Conservation (phyloP, 331 rosid genomes). For the Quercus tomentella region DNA sequence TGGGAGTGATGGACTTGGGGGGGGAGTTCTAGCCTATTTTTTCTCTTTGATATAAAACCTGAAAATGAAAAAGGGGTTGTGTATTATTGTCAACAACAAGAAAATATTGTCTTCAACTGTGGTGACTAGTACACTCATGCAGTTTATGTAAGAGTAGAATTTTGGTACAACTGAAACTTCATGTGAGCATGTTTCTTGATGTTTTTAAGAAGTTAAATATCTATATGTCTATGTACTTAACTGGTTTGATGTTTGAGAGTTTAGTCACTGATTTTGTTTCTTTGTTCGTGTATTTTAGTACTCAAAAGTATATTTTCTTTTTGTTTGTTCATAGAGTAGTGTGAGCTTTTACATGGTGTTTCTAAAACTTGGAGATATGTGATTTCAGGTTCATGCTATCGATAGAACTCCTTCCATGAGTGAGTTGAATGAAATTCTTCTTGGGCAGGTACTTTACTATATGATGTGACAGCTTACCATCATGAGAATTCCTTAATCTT, state of each 20-base stretch:
- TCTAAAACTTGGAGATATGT: conserved; percentile 22
- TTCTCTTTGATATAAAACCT: not conserved
- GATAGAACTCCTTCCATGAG: conserved; percentile 99
- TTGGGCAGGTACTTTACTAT: conserved; percentile 75
- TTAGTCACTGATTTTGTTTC: not conserved
- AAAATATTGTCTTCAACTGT: not conserved
- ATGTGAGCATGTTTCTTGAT: not conserved
- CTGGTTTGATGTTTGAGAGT: not conserved
- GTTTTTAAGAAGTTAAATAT: not conserved
- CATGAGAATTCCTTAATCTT: conserved; percentile 8
- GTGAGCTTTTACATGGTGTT: conserved; percentile 15
- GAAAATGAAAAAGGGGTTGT: no score
- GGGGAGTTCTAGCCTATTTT: not conserved
- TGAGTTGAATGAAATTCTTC: conserved; percentile 87
- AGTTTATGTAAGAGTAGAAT: not conserved
- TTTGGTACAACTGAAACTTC: not conserved
- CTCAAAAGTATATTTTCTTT: not conserved
- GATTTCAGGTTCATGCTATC: conserved; percentile 79
- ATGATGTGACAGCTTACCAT: not conserved
- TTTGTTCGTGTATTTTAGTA: not conserved
- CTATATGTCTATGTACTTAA: not conserved
- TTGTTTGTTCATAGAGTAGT: not conserved
- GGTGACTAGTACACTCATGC: not conserved
- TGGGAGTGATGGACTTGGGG: not conserved
- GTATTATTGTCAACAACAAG: no score